These are phyloP conservation scores for Coemansia pectinata DNA, from an alignment of 192 early-diverging fungal species.

Conservation along the genomic window DNA sequence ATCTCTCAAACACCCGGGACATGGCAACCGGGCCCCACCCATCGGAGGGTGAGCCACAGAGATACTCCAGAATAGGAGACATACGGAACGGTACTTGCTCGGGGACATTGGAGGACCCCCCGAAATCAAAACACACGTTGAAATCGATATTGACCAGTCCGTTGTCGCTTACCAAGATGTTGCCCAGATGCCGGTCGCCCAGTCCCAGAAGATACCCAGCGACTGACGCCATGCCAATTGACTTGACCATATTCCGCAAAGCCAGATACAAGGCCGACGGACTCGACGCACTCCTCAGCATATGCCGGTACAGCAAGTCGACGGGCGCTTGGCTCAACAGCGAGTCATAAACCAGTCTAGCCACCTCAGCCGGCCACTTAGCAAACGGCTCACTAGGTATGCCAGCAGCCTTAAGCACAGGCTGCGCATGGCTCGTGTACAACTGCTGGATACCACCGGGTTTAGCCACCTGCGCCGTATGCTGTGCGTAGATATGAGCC, in stretches of 20 bases:
- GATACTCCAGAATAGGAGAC: slow-evolving; percentile 54
- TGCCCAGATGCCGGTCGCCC: slow-evolving; percentile 77
- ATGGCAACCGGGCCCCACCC: slow-evolving; percentile 14
- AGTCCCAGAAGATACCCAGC: slow-evolving; percentile 68
- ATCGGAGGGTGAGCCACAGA: slow-evolving; percentile 20
- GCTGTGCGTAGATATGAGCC: slow-evolving; percentile 54
- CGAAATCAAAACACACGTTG: slow-evolving; percentile 77
- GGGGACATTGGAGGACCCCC: slow-evolving; percentile 61
- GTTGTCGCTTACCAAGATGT: slow-evolving; percentile 60
- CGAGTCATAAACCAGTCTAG: slow-evolving; percentile 17
- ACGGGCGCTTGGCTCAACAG: slow-evolving; percentile 1
- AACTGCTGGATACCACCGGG: slow-evolving; percentile 7
- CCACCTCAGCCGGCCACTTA: slow-evolving; percentile 21
- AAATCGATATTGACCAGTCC: slow-evolving; percentile 76
- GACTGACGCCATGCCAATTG: slow-evolving; percentile 59
- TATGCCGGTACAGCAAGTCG: slow-evolving; percentile 17
- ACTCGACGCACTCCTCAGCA: slow-evolving; percentile 16
- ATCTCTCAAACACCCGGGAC: slow-evolving; percentile 17
- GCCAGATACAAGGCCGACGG: slow-evolving; percentile 16
- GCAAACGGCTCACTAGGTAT: slow-evolving; percentile 8
- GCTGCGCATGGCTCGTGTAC: slow-evolving; percentile 13
- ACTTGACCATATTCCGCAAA: slow-evolving; percentile 17
- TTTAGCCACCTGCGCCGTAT: neutral
- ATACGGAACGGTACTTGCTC: slow-evolving; percentile 79
- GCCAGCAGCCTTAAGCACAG: neutral